Conservation (phyloP, 2,329 filamentous ascomycete species). For the Aspergillus sclerotialis region DNA sequence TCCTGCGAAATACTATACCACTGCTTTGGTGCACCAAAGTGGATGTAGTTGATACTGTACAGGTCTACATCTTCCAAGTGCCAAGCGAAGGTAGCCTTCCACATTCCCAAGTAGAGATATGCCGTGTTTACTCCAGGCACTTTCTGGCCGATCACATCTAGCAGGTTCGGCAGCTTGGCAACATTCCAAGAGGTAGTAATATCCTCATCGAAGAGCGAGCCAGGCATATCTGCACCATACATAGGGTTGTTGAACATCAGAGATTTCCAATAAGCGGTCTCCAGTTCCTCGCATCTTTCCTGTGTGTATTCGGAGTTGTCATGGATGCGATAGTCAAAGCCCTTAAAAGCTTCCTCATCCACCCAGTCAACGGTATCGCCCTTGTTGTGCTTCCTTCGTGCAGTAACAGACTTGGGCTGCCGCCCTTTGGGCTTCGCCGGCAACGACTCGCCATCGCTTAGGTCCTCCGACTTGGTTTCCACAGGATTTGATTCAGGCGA, state of each 20-base stretch:
- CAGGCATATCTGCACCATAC: conserved; percentile 94
- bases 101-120: conserved; percentile 97
- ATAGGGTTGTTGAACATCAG: conserved; percentile 90
- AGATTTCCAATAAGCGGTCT: conserved; percentile 95
- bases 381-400: conserved; percentile 77
- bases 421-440: conserved; percentile 44
- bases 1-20: conserved; percentile 99
- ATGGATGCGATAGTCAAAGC: conserved; percentile 85
- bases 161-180: conserved; percentile 83
- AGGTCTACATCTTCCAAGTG: conserved; percentile 97
- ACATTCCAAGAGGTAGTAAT: conserved; percentile 83
- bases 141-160: conserved; percentile 90
- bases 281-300: conserved; percentile 88
- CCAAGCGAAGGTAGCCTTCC: conserved; percentile 99
- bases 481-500: conserved; percentile 48
- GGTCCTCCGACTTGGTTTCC: conserved; percentile 50
- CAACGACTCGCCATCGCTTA: conserved; percentile 38
- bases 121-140: conserved; percentile 97
- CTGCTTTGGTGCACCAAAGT: conserved; percentile 96
- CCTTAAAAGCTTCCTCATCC: conserved; percentile 83
- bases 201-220: conserved; percentile 79
- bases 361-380: conserved; percentile 70
- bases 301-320: conserved; percentile 77
- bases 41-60: conserved; percentile 99
- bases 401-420: conserved; percentile 68